Evolutionary conservation across 1,284 basidiomycete genomes (phyloP), one percentile per base, ranked within the genome.

Genomic region (Cryptococcus sp.): DNA sequence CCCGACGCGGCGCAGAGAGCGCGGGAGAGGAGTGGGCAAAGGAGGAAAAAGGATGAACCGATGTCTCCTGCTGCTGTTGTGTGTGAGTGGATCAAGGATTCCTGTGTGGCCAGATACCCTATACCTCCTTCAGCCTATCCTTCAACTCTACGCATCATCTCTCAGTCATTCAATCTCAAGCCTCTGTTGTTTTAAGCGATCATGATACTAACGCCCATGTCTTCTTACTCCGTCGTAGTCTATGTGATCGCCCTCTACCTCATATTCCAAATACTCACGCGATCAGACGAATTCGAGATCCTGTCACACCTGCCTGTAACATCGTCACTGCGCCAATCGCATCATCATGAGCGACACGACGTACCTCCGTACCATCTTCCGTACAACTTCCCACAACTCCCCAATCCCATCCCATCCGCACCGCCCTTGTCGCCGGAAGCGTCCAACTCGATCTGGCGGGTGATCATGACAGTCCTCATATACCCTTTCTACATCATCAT

Each of bases 261-360:
- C 23, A 67, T 76, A 46, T 76, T 69, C 65, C 74, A 76, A 51
- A 72, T 77, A 52, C 66, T 77, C 13, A 75, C 75, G 15, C 68
- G 75, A 17, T 67, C 71, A 16, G 72, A 75, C 56, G 74, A 76
- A n/a, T 38, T 56, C 39, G 75, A 77, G 58, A 70, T 73, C 50
- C 68, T 77, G 35, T 63, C 64, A 2, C 74, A 73, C 52, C 63
- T 71, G 2, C 62, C 69, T 0, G 51, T 63, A 0, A 46, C 60
- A 5, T 66, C 65, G 11, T 64, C 66, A 15, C 59, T 68, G 8
- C 57, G 57, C n/a, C 55, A 54, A 40, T 60, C 52, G 13, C 50
- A 50, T 43, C 57, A 52, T 22, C 61, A 42, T 43, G 53, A 56
- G 19, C 51, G 54, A 38, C 41, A 62, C 27, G 47, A 52, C 10